Evolutionary conservation across 108 stramenopile genomes (phyloP).

Genomic region (Fistulifera pelliculosa): DNA sequence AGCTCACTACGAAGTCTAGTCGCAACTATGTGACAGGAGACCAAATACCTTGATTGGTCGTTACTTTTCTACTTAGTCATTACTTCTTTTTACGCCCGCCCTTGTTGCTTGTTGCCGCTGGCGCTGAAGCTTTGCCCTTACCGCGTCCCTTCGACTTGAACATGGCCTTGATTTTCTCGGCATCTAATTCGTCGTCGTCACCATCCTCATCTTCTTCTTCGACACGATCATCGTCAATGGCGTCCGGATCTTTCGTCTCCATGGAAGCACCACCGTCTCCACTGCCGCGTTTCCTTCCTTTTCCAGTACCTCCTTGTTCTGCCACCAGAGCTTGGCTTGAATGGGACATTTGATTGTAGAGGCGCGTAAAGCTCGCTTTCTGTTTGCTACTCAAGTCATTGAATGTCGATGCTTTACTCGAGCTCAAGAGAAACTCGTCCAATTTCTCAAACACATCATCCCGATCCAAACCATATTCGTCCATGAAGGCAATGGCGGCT

Average conservation of each 20-base stretch:
- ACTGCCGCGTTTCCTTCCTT: constrained; percentile 24
- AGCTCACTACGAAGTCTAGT: no score
- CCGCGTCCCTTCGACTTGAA: constrained; percentile 25
- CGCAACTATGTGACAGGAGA: no score
- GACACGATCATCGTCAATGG: constrained; percentile 32
- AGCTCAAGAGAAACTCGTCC: constrained; percentile 56
- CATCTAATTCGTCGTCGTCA: constrained; percentile 32
- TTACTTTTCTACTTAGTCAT: background rate
- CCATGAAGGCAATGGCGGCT: constrained; percentile 76
- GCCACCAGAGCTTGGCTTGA: constrained; percentile 76
- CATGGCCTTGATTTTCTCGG: constrained; percentile 30
- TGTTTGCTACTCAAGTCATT: constrained; percentile 67
- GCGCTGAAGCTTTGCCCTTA: background rate
- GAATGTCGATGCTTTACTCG: constrained; percentile 36
- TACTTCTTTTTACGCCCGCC: background rate
- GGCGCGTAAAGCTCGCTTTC: constrained; percentile 80
- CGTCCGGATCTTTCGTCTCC: constrained; percentile 53
- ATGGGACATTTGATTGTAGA: constrained; percentile 71
- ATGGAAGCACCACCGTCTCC: constrained; percentile 16
- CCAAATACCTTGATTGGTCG: no score
- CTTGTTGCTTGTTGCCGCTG: constrained; percentile 13
- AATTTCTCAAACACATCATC: constrained; percentile 93
- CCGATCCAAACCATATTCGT: constrained; percentile 87
- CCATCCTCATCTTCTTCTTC: constrained; percentile 34
- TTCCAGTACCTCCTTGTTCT: constrained; percentile 49